phyloP scores from a whole-genome alignment of 352 stramenopile genomes.

The Pythium phragmiticola region DNA sequence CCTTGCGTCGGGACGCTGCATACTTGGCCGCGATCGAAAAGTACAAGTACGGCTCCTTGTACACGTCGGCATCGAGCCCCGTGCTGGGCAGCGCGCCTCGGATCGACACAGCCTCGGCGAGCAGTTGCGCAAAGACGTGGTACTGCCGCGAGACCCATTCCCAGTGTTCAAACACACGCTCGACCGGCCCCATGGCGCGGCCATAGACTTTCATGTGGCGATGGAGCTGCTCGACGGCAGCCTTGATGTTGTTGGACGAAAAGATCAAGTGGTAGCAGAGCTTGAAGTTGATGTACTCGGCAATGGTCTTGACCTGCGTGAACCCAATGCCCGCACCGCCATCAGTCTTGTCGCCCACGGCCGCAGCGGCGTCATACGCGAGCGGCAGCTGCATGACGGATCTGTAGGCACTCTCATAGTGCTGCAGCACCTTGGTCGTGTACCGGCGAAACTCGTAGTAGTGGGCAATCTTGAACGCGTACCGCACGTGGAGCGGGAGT shows the following conservation, averaged over 20 bases:
- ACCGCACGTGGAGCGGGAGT: slow-evolving; percentile 59
- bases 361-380: slow-evolving; percentile 31
- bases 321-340: slow-evolving; percentile 38
- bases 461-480: slow-evolving; percentile 89
- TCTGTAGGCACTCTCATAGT: slow-evolving; percentile 84
- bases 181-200: slow-evolving; percentile 44
- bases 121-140: slow-evolving; percentile 83
- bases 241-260: slow-evolving; percentile 80
- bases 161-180: slow-evolving; percentile 81
- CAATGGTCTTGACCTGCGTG: slow-evolving; percentile 77
- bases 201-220: slow-evolving; percentile 75
- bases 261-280: slow-evolving; percentile 88
- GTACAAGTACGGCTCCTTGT: slow-evolving; percentile 89
- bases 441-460: slow-evolving; percentile 88
- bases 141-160: slow-evolving; percentile 85
- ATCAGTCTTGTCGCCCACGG: slow-evolving; percentile 33
- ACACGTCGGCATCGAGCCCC: slow-evolving; percentile 75
- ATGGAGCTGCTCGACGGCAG: slow-evolving; percentile 81
- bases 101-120: slow-evolving; percentile 71
- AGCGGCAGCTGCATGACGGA: slow-evolving; percentile 57
- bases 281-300: slow-evolving; percentile 88
- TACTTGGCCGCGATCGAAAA: slow-evolving; percentile 85
- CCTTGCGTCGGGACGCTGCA: slow-evolving; percentile 68
- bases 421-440: slow-evolving; percentile 82
- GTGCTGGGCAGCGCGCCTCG: slow-evolving; percentile 49